phyloP scores from a whole-genome alignment of 2,329 filamentous ascomycete species.

The Aspergillus sp. region DNA sequence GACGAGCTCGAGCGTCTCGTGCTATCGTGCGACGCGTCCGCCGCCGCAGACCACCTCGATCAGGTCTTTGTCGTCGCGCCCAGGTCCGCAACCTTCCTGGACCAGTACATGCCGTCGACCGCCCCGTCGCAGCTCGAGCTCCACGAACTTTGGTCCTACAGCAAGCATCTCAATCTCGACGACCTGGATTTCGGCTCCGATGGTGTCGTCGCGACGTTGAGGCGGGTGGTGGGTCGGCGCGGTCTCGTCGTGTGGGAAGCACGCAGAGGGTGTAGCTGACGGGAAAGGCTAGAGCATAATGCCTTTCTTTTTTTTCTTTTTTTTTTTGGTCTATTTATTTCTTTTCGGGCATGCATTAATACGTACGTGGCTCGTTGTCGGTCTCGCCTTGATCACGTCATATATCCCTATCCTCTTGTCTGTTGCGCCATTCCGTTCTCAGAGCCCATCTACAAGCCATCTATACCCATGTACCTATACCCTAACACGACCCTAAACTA shows the following conservation, averaged over 20 bases:
- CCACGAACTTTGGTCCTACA: conserved; percentile 43
- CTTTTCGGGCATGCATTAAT: no score
- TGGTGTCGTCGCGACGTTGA: conserved; percentile 45
- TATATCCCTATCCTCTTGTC: not conserved
- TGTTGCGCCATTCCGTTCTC: not conserved
- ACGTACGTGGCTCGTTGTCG: not conserved
- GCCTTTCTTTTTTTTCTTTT: no score
- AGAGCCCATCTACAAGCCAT: not conserved
- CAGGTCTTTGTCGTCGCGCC: conserved; percentile 46
- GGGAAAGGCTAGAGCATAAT: no score
- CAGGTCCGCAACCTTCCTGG: conserved; percentile 42
- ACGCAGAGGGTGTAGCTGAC: conserved; percentile 26
- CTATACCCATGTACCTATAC: conserved; percentile 3
- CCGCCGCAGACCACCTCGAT: conserved; percentile 8
- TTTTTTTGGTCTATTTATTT: no score
- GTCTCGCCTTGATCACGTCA: not conserved
- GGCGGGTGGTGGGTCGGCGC: conserved; percentile 46
- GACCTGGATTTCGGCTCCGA: conserved; percentile 52
- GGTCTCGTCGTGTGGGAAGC: conserved; percentile 51
- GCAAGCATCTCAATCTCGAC: conserved; percentile 50
- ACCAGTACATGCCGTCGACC: conserved; percentile 28
- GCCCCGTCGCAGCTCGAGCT: conserved; percentile 28
- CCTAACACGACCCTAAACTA: not conserved
- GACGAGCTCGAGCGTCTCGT: conserved; percentile 33
- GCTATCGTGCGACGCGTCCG: conserved; percentile 22